A percentile compares a stretch with the other conserved stretches of the same genome.
Evolutionary conservation across 1,284 basidiomycete species (phyloP).

Genomic region (Ceratobasidium sp.): DNA sequence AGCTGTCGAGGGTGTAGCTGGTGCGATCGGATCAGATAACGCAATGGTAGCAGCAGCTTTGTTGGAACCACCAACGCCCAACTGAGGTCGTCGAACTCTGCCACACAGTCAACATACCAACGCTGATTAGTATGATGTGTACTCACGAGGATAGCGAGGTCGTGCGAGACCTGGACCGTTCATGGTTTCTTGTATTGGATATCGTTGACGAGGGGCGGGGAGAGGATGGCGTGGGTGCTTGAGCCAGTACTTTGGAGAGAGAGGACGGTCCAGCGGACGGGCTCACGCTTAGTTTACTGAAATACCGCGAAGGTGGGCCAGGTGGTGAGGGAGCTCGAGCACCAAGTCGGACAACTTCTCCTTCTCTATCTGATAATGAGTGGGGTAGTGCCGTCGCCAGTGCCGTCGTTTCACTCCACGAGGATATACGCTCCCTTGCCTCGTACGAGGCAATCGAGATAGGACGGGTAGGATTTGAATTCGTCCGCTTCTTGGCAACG

Average conservation of each 20-base stretch:
- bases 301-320: slow-evolving; percentile 46
- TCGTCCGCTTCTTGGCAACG: slow-evolving; percentile 61
- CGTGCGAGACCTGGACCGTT: slow-evolving; percentile 29
- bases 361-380: slow-evolving; percentile 28
- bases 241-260: slow-evolving; percentile 73
- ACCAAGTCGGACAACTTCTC: slow-evolving; percentile 22
- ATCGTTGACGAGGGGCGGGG: slow-evolving; percentile 24
- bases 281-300: slow-evolving; percentile 67
- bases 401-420: slow-evolving; percentile 38
- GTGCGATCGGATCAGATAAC: slow-evolving; percentile 59
- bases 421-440: slow-evolving; percentile 40
- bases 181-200: slow-evolving; percentile 36
- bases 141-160: slow-evolving; percentile 39
- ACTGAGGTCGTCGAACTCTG: slow-evolving; percentile 54
- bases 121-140: background rate
- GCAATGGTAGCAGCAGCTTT: slow-evolving; percentile 75
- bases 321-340: slow-evolving; percentile 6
- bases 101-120: background rate
- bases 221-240: slow-evolving; percentile 54
- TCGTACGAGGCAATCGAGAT: slow-evolving; percentile 33
- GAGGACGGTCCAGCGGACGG: slow-evolving; percentile 74
- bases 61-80: slow-evolving; percentile 45
- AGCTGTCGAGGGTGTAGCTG: slow-evolving; percentile 51
- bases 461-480: slow-evolving; percentile 51
- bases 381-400: slow-evolving; percentile 35